Base-by-base conservation (phyloP, 148 eudicot species). In the Rhododendron ovatum region DNA sequence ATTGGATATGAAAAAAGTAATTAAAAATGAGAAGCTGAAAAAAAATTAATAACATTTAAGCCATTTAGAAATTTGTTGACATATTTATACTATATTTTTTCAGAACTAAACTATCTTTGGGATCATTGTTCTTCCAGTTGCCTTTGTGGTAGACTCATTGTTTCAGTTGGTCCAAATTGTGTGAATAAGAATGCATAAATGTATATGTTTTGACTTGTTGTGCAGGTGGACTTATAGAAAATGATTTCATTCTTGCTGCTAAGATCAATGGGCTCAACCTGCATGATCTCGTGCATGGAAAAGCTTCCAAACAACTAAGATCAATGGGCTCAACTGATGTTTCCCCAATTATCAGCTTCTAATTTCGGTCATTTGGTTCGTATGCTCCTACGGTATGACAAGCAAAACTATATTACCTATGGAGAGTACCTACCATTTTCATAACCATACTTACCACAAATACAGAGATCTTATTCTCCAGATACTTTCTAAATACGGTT, bases 211-310 rank as follows among this genome's bases (percentile, higher is more conserved):
- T 33, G 35, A 33, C 35, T 33, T 33, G 35, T 33, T 33, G 35
- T 33, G 90, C 91, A 96, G 98, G 98, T 90, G 99, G 99, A 65
- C 93, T 96, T 28, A 96, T 97, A 15, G 99, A 96, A 91, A 96
- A 95, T 59, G 98, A 96, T 91, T 96, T 96, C 91, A 96, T 96
- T 87, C 97, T 96, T 57, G 99, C 99, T 84, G 94, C 98, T 30
- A 96, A 96, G 93, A 94, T 96, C 86, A 69, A 86, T 78, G 80
- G 83, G 85, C 96, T 95, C 24, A 90, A 93, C 80, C 81, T 94
- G 50, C 94, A 90, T 7, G 90, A 92, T 89, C 98, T 96, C 82
- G 83, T 96, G 55, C 89, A 98, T 89, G 87, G 85, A 76, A 91
- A 43, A 7, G 47, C 7, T 43, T 43, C 7, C 47, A 43, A 89